phyloP scores from a whole-genome alignment of 1,139 yeast genomes.

The Sugiyamaella pinicola region DNA sequence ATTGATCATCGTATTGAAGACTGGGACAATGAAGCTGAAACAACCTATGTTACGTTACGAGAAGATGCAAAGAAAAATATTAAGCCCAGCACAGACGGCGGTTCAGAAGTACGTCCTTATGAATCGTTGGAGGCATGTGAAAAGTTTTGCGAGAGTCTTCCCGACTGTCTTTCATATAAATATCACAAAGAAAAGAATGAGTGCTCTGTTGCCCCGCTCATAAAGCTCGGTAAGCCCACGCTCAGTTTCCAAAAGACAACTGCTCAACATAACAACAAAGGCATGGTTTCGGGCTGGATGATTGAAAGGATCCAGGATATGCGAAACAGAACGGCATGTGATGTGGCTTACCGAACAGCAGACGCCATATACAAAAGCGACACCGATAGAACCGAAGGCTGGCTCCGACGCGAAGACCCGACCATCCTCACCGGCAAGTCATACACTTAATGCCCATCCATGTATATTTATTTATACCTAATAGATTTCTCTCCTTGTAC shows the following conservation, averaged over 20 bases:
- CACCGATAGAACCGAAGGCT: constrained; percentile 25
- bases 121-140: constrained; percentile 31
- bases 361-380: constrained; percentile 17
- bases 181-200: constrained; percentile 25
- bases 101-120: constrained; percentile 30
- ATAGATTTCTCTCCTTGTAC: not conserved
- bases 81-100: constrained; percentile 25
- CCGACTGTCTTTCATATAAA: constrained; percentile 34
- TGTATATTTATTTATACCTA: not conserved
- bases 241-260: constrained; percentile 21
- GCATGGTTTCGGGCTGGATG: constrained; percentile 35
- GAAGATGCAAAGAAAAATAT: constrained; percentile 21
- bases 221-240: constrained; percentile 26
- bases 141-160: constrained; percentile 27
- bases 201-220: constrained; percentile 25
- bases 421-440: constrained; percentile 6
- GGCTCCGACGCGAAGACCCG: constrained; percentile 24
- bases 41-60: constrained; percentile 23
- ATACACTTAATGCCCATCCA: not conserved
- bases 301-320: constrained; percentile 37
- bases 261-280: constrained; percentile 6
- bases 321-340: constrained; percentile 28
- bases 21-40: constrained; percentile 37
- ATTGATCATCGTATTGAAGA: constrained; percentile 29
- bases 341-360: constrained; percentile 13